Base-by-base conservation (phyloP, 768 basidiomycete genomes). In the Hygrophorus russula region DNA sequence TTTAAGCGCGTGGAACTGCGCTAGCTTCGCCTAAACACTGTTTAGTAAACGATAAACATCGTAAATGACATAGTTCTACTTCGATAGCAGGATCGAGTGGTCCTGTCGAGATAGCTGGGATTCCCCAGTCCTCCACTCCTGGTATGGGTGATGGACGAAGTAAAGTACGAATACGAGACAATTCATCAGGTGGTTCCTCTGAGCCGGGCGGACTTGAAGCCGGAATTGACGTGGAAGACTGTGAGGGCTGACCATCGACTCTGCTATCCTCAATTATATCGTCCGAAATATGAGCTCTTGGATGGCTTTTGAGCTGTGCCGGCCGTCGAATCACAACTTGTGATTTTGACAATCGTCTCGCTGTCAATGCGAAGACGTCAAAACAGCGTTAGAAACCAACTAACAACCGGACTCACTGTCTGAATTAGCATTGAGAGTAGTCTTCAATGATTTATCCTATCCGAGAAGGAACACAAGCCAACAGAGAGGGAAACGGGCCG, bases 1-100 rank as follows among this genome's bases (percentile, higher is more conserved):
- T 58, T 91, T 89, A 37, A 97, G 70, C 0, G 69, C 54, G 44
- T 82, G 73, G 53, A 96, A 98, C 41, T 84, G 78, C 0, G 73
- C 64, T 17, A 96, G 72, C 59, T 96, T 97, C 0, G 78, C 68
- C 92, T 94, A 55, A 14, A 30, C 32, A 27, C 28, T 12, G 31
- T 13, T 31, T 13, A 29, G 17, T 15, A 27, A 30, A 35, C 38
- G n/a, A 39, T 41, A n/a, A n/a, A n/a, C n/a, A n/a, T n/a, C n/a
- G n/a, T 35, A 8, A 38, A 4, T 29, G 15, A 17, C n/a, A n/a
- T n/a, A n/a, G n/a, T n/a, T n/a, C n/a, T 49, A 84, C 87, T 53
- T 77, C 68, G 38, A 87, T 68, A 3, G 66, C 69, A 5, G 81
- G 72, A 52, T 87, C 77, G 46, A 76, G 79, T 1, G 74, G 65